Evolutionary conservation across 768 basidiomycete genomes (phyloP).

Genomic region (Sporobolomyces phaffii): DNA sequence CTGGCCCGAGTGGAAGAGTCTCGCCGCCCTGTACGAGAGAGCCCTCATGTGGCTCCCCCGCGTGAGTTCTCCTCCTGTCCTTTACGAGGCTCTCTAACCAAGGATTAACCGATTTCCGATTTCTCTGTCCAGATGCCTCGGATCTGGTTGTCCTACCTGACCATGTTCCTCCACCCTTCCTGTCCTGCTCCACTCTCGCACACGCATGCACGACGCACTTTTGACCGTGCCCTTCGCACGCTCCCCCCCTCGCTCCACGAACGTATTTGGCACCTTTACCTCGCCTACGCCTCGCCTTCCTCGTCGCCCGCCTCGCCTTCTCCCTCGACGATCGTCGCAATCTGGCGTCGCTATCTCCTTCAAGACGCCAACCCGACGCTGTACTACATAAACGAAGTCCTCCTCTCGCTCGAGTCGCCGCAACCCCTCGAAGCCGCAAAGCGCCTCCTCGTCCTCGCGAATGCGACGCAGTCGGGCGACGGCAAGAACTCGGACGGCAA

Average conservation of each 20-base stretch:
- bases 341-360: conserved; percentile 78
- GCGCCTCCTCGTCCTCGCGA: conserved; percentile 71
- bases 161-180: conserved; percentile 77
- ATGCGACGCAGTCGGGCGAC: conserved; percentile 44
- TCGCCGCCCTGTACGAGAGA: conserved; percentile 83
- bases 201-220: conserved; percentile 87
- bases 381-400: conserved; percentile 47
- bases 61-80: conserved; percentile 50
- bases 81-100: conserved; percentile 6
- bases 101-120: too few species aligned
- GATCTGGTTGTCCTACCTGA: conserved; percentile 87
- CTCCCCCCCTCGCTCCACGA: conserved; percentile 86
- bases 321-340: conserved; percentile 62
- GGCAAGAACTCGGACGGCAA: conserved; percentile 89
- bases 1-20: conserved; percentile 88
- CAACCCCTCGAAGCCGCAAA: conserved; percentile 91
- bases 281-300: conserved; percentile 64
- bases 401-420: conserved; percentile 51
- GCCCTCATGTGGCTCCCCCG: conserved; percentile 90
- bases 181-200: conserved; percentile 78
- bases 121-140: conserved; percentile 79
- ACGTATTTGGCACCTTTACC: conserved; percentile 86
- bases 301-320: conserved; percentile 61
- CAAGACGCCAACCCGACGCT: conserved; percentile 49
- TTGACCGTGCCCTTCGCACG: conserved; percentile 87